Base-by-base conservation (phyloP, 805 yeast genomes). In the Candida bentonensis region DNA sequence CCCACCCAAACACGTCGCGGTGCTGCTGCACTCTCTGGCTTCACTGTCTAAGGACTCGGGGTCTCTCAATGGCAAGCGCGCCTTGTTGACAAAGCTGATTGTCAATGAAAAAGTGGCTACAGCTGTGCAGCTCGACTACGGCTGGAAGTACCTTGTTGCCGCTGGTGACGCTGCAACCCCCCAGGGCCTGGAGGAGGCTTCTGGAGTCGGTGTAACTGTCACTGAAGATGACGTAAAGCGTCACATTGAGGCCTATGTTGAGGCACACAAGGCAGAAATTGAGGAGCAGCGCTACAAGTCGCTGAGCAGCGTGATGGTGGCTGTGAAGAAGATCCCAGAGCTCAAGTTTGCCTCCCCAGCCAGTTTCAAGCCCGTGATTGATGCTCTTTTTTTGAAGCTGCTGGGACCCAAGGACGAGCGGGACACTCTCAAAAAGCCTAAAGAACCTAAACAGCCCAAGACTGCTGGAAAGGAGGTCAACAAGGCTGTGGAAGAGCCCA, bases 351-450 rank as follows among this genome's bases (percentile, higher is more conserved):
- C 97, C 5, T 73, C 82, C 41, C 94, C 96, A 28, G 74, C 79
- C 43, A 68, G 75, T 45, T 84, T 92, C 67, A 92, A 92, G 65
- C 94, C 95, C 13, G 71, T 76, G 21, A 81, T 92, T 53, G 98
- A 92, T 60, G 77, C 72, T 39, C 76, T 82, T 55, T 66, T 87
- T n/a, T 62, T 82, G 48, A 75, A 66, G 36, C 63, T 80, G 13
- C 66, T 88, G 46, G 98, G 98, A 30, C 97, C 97, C 44, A 89
- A 89, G 63, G 98, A 92, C 60, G 97, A 88, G 59, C 78, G 97
- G 51, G 98, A 92, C 62, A 69, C 78, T 21, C 70, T 78, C 43
- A 82, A 82, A 65, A 82, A 82, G 68, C 86, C 82, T 63, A 77
- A 80, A 67, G 78, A 78, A 59, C 68, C 72, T 20, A 30, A 44